Percentiles rank a stretch among this genome's conserved stretches.
Evolutionary conservation across 2,329 filamentous ascomycete species (phyloP).

Genomic region (Sordariomycetes sp.): DNA sequence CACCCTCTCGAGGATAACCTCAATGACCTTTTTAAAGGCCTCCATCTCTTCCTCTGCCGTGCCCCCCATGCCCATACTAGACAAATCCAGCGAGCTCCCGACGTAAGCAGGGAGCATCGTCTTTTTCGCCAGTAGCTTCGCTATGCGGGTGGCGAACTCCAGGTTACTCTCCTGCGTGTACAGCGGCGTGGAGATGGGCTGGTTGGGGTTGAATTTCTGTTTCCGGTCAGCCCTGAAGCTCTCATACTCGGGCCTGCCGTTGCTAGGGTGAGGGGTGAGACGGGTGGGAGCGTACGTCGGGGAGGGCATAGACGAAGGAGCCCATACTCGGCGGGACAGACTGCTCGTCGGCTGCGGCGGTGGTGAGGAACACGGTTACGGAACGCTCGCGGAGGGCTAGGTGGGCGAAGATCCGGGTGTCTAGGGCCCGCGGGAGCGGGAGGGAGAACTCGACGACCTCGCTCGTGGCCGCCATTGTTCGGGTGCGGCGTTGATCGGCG

Average conservation of each 20-base stretch:
- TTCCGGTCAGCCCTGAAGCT: neutral
- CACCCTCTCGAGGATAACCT: slow-evolving; percentile 37
- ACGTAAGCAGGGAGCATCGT: slow-evolving; percentile 73
- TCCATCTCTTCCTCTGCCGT: slow-evolving; percentile 92
- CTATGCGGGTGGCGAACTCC: slow-evolving; percentile 77
- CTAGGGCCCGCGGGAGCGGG: slow-evolving; percentile 43
- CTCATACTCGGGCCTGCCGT: neutral
- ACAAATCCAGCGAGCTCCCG: slow-evolving; percentile 73
- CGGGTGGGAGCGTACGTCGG: slow-evolving; percentile 50
- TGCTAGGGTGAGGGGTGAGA: neutral
- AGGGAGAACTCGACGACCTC: slow-evolving; percentile 34
- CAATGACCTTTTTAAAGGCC: slow-evolving; percentile 62
- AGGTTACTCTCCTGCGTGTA: slow-evolving; percentile 63
- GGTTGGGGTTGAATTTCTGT: slow-evolving; percentile 37
- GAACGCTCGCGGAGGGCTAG: slow-evolving; percentile 44
- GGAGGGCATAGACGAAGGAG: slow-evolving; percentile 87
- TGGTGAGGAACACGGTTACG: slow-evolving; percentile 48
- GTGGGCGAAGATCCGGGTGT: slow-evolving; percentile 47
- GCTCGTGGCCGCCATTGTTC: neutral
- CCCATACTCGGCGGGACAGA: slow-evolving; percentile 49
- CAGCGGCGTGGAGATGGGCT: slow-evolving; percentile 66
- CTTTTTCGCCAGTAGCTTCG: slow-evolving; percentile 68
- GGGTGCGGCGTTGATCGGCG: neutral
- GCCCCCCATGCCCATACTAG: slow-evolving; percentile 59
- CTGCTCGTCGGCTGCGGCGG: slow-evolving; percentile 38